Base-by-base conservation (phyloP, 2,329 filamentous ascomycete species). In the Colletotrichum plurivorum region DNA sequence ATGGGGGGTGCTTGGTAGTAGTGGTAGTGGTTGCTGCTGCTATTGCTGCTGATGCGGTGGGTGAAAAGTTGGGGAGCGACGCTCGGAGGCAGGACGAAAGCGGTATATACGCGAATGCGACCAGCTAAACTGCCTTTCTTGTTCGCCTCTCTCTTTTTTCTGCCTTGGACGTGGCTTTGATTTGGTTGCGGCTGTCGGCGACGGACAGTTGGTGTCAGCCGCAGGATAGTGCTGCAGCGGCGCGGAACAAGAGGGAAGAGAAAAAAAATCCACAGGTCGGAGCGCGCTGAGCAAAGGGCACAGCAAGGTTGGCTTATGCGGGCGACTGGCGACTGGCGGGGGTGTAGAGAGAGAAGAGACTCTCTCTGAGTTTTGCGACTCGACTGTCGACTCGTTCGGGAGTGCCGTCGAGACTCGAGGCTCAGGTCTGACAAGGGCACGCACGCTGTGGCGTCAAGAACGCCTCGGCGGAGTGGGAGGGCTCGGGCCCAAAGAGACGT, bases 401-500 rank as follows among this genome's bases (percentile, higher is more conserved):
- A 68, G 56, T 51, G 59, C 56, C 59, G 64, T 59, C 55, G 39
- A 64, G 64, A 41, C 41, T 69, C 55, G 54, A 69, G 55, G 48
- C 41, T 56, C 49, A 52, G 55, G 65, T 60, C 59, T 55, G 54
- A 59, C 66, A 62, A 57, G 66, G 67, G 58, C 56, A 62, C 60
- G 58, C 56, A 62, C 60, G 70, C 72, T 69, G 69, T 60, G 59
- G 71, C 72, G 72, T 63, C 36, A 64, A 70, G 62, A 65, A 73
- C 73, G 72, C 73, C 73, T 72, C 61, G 64, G 68, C 67, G 73
- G 20, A 41, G 62, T 60, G 55, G 48, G 60, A 61, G 69, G 69
- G 69, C 69, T 69, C 61, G 53, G 66, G 69, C 69, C 69, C 69
- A 66, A 59, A 48, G 53, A 66, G 56, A 62, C 69, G 60, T 68